Evolutionary conservation across 2,329 filamentous ascomycete species (phyloP).

Genomic region (Akanthomyces uredinophilus): DNA sequence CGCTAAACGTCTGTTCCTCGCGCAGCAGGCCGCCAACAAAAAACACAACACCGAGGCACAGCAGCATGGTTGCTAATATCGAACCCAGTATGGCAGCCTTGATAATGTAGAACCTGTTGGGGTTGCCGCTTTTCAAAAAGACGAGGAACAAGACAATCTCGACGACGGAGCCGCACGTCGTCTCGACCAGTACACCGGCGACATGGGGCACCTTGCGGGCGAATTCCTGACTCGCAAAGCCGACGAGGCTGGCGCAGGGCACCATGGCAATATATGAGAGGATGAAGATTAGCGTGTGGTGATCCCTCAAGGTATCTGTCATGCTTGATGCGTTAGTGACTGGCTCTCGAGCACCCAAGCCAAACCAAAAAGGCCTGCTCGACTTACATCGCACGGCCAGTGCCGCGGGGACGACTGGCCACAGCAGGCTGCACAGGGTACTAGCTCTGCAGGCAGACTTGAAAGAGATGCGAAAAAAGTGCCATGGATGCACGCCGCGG

Average conservation of each 20-base stretch:
- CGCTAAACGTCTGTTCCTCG: slow-evolving; percentile 66
- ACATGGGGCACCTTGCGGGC: slow-evolving; percentile 73
- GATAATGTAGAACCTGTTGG: slow-evolving; percentile 61
- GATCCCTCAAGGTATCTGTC: slow-evolving; percentile 30
- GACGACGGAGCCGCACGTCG: slow-evolving; percentile 66
- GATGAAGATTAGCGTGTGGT: slow-evolving; percentile 42
- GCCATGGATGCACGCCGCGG: slow-evolving; percentile 37
- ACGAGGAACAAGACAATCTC: slow-evolving; percentile 82
- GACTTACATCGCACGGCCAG: slow-evolving; percentile 37
- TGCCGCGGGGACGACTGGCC: slow-evolving; percentile 46
- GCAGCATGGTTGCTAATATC: slow-evolving; percentile 73
- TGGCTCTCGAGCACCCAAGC: not conserved
- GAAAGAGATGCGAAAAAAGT: slow-evolving; percentile 40
- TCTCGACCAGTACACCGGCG: slow-evolving; percentile 57
- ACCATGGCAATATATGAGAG: slow-evolving; percentile 48
- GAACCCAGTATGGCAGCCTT: slow-evolving; percentile 80
- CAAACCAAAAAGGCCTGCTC: too few species aligned
- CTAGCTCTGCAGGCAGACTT: slow-evolving; percentile 40
- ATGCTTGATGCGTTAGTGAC: slow-evolving; percentile 8
- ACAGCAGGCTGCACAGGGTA: slow-evolving; percentile 43
- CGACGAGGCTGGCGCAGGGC: slow-evolving; percentile 46
- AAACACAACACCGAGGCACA: slow-evolving; percentile 78
- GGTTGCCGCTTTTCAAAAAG: slow-evolving; percentile 43
- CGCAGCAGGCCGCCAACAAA: slow-evolving; percentile 66
- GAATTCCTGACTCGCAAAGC: slow-evolving; percentile 61